Evolutionary conservation across 495 filamentous ascomycete species (phyloP).

Genomic region (Neurospora sp.): DNA sequence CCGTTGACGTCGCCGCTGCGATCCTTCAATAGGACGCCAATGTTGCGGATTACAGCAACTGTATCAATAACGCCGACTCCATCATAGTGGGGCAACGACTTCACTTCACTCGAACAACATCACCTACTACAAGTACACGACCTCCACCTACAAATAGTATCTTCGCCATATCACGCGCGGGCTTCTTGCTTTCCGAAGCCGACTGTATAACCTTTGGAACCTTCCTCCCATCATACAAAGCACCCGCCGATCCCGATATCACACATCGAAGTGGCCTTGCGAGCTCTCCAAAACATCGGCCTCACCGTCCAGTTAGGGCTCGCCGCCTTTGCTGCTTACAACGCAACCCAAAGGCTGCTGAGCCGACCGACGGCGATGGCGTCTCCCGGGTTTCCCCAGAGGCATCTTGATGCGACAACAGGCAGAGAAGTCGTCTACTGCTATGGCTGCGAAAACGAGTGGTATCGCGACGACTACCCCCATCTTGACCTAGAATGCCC

Average conservation of each 20-base stretch:
- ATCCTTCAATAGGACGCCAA: background rate
- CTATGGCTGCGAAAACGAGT: conserved; percentile 69
- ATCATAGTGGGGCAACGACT: background rate
- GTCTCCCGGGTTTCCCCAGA: conserved; percentile 4
- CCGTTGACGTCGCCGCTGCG: background rate
- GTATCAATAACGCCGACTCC: background rate
- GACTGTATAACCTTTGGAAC: background rate
- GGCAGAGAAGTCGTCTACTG: conserved; percentile 68
- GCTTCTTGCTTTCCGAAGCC: background rate
- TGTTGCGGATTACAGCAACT: background rate
- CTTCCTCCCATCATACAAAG: background rate
- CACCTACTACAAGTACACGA: background rate
- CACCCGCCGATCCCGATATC: background rate
- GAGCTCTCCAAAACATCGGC: conserved; percentile 36
- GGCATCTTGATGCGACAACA: conserved; percentile 31
- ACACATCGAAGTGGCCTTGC: conserved; percentile 34
- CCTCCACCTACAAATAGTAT: background rate
- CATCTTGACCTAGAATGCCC: conserved; percentile 55
- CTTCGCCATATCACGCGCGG: background rate
- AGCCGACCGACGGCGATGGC: conserved; percentile 32
- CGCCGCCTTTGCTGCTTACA: conserved; percentile 37
- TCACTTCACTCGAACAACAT: background rate
- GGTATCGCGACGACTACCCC: conserved; percentile 54
- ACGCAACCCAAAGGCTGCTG: conserved; percentile 23
- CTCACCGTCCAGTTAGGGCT: conserved; percentile 41